Base-by-base conservation (phyloP, 2,329 filamentous ascomycete genomes). In the Stromatinia cepivora region DNA sequence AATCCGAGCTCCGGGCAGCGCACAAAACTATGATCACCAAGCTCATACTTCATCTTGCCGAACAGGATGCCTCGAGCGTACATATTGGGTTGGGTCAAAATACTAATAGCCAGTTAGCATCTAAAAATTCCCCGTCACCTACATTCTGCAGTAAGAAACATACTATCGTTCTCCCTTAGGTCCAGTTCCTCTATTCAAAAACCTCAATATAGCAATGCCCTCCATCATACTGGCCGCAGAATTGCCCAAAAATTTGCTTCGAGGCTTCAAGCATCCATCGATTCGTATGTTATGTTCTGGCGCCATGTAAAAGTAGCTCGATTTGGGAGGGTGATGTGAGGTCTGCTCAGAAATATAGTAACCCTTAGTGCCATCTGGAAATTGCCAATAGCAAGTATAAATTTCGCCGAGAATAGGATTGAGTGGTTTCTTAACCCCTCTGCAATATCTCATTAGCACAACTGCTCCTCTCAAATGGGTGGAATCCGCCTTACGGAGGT, bases 1-100 rank as follows among this genome's bases (percentile, higher is more conserved):
- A 99, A 84, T 70, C 93, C 90, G 25, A 93, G 87, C 79, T 98
- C 94, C 0, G 94, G 93, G 79, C 95, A 98, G 73, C 90, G 87
- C 28, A 99, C 92, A 76, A 93, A 92, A 79, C 94, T 97, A 82
- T 97, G 94, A 79, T 98, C 94, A 73, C 94, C 95, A 10, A 99
- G 88, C 82, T 99, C 95, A 80, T 98, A 99, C 81, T 97, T 98
- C 95, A 99, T 98, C 80, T 97, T 98, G 61, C 95, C 95, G 77
- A 99, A 97, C 11, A 99, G 84, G 71, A 99, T 98, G 48, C 95
- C 94, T 72, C 95, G 88, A 31, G 94, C 95, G 80, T 99, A 99
- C 93, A 99, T 99, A 82, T 99, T 99, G 25, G 95, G 95, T 78
- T 99, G 95, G 6, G 95, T 98, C 66, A 98, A 82, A 77, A 96